phyloP scores from a whole-genome alignment of 2,329 filamentous ascomycete species.

The Colletotrichum simmondsii region DNA sequence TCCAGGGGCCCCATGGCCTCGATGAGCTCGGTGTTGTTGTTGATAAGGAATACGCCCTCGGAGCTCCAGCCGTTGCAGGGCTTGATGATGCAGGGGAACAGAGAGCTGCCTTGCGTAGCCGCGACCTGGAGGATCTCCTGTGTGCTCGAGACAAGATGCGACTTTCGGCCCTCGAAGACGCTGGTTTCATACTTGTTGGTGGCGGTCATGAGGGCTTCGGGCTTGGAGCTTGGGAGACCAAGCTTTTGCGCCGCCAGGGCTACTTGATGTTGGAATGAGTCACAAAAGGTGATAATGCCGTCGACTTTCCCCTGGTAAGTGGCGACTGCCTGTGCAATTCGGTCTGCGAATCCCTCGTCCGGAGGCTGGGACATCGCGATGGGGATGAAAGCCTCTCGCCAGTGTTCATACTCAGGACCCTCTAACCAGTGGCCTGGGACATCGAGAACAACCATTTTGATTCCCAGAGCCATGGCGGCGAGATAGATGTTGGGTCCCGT shows the following conservation, averaged over 20 bases:
- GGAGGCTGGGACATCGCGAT: background rate
- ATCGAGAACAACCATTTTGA: background rate
- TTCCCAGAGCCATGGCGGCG: background rate
- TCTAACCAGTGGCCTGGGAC: background rate
- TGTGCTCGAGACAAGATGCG: background rate
- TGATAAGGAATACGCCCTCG: slow-evolving; percentile 45
- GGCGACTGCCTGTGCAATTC: background rate
- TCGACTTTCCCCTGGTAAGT: background rate
- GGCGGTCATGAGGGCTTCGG: background rate
- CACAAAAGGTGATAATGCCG: background rate
- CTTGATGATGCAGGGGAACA: slow-evolving; percentile 49
- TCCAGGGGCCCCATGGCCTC: slow-evolving; percentile 37
- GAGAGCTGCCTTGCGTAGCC: background rate
- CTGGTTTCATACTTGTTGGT: background rate
- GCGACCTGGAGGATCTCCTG: background rate
- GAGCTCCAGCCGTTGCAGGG: slow-evolving; percentile 45
- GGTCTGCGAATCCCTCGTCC: background rate
- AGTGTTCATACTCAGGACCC: background rate
- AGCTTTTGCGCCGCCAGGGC: background rate
- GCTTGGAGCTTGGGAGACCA: background rate
- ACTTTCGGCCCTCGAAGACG: background rate
- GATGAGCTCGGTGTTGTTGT: slow-evolving; percentile 40
- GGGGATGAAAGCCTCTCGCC: background rate
- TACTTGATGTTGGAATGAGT: background rate
- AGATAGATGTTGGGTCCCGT: background rate